Base-by-base conservation (phyloP, 306 rosid genomes). In the Luffa aegyptiaca region DNA sequence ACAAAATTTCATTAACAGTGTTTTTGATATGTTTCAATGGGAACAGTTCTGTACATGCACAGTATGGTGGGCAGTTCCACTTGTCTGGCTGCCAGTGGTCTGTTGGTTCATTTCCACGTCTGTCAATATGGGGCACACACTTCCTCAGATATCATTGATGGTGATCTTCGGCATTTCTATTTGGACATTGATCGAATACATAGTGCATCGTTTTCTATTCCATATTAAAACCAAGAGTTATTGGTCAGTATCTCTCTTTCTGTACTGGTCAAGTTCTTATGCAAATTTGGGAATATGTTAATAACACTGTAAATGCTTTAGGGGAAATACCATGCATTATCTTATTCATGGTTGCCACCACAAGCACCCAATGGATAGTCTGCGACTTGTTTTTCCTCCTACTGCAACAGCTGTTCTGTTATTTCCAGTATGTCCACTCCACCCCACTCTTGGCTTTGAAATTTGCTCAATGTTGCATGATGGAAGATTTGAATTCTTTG, bases 321-420 rank as follows among this genome's bases (percentile, higher is more conserved):
- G 99, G 97, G 87, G 96, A 81, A 96, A 96, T 87, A 96, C 98
- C 57, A 0, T 80, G 21, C 99, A 96, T 85, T 93, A 93, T 90
- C 97, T 96, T 78, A 87, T 96, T 64, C 99, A 96, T 81, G 99
- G 99, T 76, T 93, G 97, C 88, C 99, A 96, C 83, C 99, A 93
- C 83, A 96, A 96, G 83, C 98, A 96, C 80, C 99, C 99, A 10
- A 96, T 93, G 98, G 99, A 96, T 79, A 89, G 98, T 65, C 83
- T 96, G 87, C 88, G 99, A 75, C 99, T 96, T 71, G 99, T 96
- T 82, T 93, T 96, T 35, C 99, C 99, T 78, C 99, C 99, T 2
- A 76, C 96, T 80, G 98, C 93, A 58, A 90, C 99, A 12, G 97
- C 97, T 81, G 41, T 91, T 82, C 83, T 96, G 62, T 83, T 86